A percentile compares a stretch with the other conserved stretches of the same genome.
Evolutionary conservation across 257 asterid genomes (phyloP).

Genomic region (Solanum dulcamara): DNA sequence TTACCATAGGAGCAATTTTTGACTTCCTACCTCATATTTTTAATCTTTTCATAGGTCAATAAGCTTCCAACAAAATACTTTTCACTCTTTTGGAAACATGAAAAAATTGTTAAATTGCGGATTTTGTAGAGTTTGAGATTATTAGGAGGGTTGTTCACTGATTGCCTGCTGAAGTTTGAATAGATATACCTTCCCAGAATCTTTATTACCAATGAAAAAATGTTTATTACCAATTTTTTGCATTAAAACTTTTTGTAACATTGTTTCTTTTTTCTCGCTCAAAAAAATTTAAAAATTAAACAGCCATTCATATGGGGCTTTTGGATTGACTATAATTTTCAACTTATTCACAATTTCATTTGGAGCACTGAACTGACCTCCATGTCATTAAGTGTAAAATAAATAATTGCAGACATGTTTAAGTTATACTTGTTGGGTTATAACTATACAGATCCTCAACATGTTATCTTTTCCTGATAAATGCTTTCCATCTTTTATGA

Average conservation of each 20-base stretch:
- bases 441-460: not conserved
- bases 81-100: not conserved
- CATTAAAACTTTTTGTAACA: not conserved
- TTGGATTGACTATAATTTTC: not conserved
- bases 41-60: not conserved
- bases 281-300: not conserved
- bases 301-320: not conserved
- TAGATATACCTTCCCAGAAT: not conserved
- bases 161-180: not conserved
- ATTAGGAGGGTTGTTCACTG: not conserved
- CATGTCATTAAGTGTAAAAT: not conserved
- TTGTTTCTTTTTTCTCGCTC: not conserved
- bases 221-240: not conserved
- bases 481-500: not conserved
- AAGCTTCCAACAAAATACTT: not conserved
- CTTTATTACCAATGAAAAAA: no score
- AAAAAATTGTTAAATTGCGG: not conserved
- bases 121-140: not conserved
- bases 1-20: not conserved
- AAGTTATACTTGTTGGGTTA: not conserved
- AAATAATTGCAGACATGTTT: not conserved
- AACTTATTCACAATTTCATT: not conserved
- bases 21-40: not conserved
- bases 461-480: not conserved
- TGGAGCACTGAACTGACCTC: not conserved